phyloP scores from a whole-genome alignment of 257 asterid genomes.

The Fraxinus pennsylvanica region DNA sequence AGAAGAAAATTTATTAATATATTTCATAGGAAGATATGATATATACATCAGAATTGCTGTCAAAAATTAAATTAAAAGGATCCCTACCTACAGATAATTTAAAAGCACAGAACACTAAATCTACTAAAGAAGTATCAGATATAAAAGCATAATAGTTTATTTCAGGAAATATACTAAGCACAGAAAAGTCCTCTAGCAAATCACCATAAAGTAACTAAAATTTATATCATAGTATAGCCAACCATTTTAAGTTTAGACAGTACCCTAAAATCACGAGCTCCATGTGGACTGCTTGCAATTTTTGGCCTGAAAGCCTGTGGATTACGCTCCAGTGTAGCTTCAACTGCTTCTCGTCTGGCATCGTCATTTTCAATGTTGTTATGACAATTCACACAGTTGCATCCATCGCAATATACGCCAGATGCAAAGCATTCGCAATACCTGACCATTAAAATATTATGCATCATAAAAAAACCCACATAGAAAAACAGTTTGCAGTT shows the following conservation, averaged over 20 bases:
- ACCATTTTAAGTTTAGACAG: conserved; percentile 16
- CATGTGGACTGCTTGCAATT: conserved; percentile 91
- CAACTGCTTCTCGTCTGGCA: conserved; percentile 90
- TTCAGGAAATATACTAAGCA: conserved; percentile 12
- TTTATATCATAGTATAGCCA: background rate
- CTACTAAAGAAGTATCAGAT: background rate
- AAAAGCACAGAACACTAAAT: background rate
- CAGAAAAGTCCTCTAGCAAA: background rate
- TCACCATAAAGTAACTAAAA: background rate
- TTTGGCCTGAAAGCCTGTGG: conserved; percentile 96
- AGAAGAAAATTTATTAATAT: background rate
- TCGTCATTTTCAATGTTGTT: conserved; percentile 82
- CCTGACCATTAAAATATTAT: conserved; percentile 48
- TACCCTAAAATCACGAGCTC: conserved; percentile 79
- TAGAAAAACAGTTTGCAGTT: background rate
- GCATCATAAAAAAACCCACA: conserved; percentile 5
- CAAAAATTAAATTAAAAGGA: background rate
- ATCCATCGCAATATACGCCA: conserved; percentile 88
- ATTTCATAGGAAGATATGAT: background rate
- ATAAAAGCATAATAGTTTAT: background rate
- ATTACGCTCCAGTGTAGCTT: conserved; percentile 86
- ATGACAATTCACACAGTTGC: conserved; percentile 88
- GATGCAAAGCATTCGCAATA: conserved; percentile 98
- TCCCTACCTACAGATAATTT: background rate
- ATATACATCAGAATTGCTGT: background rate